These are phyloP conservation scores for Gymnopus androsaceus DNA, from an alignment of 1,284 basidiomycete genomes.

Conservation along the genomic window DNA sequence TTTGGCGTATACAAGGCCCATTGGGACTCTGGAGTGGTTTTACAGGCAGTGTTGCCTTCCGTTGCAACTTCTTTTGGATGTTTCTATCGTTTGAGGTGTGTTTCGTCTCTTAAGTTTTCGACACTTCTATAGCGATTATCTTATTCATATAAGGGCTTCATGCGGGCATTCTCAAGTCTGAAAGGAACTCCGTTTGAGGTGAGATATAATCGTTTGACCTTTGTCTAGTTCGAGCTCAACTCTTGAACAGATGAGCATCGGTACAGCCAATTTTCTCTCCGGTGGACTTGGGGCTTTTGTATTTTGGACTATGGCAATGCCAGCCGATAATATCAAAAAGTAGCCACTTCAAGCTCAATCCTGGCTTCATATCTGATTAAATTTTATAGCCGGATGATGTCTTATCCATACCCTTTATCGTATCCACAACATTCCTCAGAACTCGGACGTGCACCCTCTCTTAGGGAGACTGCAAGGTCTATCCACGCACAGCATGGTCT, in stretches of 20 bases:
- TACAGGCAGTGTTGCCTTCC: constrained; percentile 61
- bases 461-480: constrained; percentile 45
- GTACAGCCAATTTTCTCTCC: constrained; percentile 67
- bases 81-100: constrained; percentile 63
- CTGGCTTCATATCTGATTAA: background rate
- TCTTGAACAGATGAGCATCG: constrained; percentile 54
- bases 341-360: constrained; percentile 24
- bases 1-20: constrained; percentile 56
- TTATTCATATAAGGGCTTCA: constrained; percentile 44
- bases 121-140: constrained; percentile 13
- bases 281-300: constrained; percentile 63
- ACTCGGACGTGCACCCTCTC: constrained; percentile 41
- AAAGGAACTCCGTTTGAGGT: constrained; percentile 60
- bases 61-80: constrained; percentile 71
- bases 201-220: background rate
- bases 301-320: constrained; percentile 72
- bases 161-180: constrained; percentile 55
- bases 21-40: constrained; percentile 68
- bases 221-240: background rate
- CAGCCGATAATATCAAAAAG: constrained; percentile 81
- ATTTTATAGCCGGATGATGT: constrained; percentile 40
- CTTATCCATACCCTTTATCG: constrained; percentile 45
- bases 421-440: constrained; percentile 29
- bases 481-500: constrained; percentile 54
- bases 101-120: constrained; percentile 13